A percentile compares a stretch with the other conserved stretches of the same genome.
phyloP scores from a whole-genome alignment of 768 basidiomycete genomes.

The Serendipita vermifera region DNA sequence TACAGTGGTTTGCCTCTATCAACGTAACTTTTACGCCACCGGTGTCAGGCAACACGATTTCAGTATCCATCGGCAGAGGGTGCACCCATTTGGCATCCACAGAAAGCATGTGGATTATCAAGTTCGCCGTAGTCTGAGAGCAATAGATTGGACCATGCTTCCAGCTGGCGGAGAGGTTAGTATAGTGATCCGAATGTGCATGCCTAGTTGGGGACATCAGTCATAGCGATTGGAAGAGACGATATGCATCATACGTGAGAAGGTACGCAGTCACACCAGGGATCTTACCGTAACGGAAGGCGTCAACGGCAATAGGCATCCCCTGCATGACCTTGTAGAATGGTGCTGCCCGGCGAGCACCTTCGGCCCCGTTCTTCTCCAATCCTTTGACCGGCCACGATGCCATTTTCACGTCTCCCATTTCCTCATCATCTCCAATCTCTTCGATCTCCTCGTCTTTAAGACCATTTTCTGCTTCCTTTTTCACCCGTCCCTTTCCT shows the following conservation, averaged over 20 bases:
- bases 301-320: slow-evolving; percentile 97
- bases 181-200: slow-evolving; percentile 95
- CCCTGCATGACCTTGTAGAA: slow-evolving; percentile 91
- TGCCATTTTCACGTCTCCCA: slow-evolving; percentile 19
- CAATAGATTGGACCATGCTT: slow-evolving; percentile 90
- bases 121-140: slow-evolving; percentile 81
- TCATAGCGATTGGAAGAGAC: slow-evolving; percentile 9
- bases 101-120: slow-evolving; percentile 81
- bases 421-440: not conserved
- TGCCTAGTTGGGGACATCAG: slow-evolving; percentile 60
- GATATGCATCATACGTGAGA: slow-evolving; percentile 54
- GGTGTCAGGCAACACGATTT: slow-evolving; percentile 65
- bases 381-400: not conserved
- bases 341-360: slow-evolving; percentile 60
- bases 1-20: slow-evolving; percentile 96
- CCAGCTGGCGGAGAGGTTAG: slow-evolving; percentile 81
- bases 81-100: slow-evolving; percentile 85
- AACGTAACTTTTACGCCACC: slow-evolving; percentile 80
- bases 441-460: not conserved
- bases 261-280: slow-evolving; percentile 86
- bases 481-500: slow-evolving; percentile 16
- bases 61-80: slow-evolving; percentile 66
- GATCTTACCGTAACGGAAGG: slow-evolving; percentile 86
- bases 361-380: slow-evolving; percentile 25
- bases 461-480: slow-evolving; percentile 22